A percentile compares a stretch with the other conserved stretches of the same genome.
phyloP scores from a whole-genome alignment of 768 basidiomycete genomes.

The Leccinum obscurum region DNA sequence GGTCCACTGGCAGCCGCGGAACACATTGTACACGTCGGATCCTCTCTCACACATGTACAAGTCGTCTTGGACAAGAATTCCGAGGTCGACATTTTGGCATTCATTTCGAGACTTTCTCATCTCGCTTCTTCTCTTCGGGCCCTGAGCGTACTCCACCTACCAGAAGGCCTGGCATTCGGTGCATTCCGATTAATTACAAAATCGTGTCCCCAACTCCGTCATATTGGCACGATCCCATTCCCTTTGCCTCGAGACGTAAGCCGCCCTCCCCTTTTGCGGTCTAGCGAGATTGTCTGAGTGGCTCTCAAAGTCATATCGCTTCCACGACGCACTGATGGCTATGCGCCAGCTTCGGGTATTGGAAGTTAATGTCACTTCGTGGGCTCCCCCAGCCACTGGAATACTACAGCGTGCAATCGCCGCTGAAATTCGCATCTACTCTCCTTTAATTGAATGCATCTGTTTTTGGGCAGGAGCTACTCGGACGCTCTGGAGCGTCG shows the following conservation, averaged over 20 bases:
- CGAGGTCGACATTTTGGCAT: constrained; percentile 28
- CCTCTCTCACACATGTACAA: constrained; percentile 47
- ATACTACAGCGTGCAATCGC: constrained; percentile 37
- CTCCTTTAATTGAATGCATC: constrained; percentile 35
- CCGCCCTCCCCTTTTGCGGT: constrained; percentile 2
- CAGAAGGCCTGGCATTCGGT: constrained; percentile 33
- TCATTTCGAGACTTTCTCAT: constrained; percentile 34
- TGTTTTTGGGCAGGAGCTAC: constrained; percentile 35
- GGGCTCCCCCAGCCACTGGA: constrained; percentile 34
- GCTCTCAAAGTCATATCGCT: constrained; percentile 29
- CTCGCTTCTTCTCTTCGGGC: constrained; percentile 36
- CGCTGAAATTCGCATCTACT: constrained; percentile 40
- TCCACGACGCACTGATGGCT: constrained; percentile 36
- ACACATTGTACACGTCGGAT: constrained; percentile 37
- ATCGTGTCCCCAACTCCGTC: constrained; percentile 35
- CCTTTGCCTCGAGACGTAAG: constrained; percentile 39
- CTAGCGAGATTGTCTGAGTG: constrained; percentile 23
- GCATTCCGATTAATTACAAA: constrained; percentile 34
- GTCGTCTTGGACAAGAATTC: constrained; percentile 41
- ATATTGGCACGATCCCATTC: constrained; percentile 41
- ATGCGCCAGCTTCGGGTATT: constrained; percentile 36
- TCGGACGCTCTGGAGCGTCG: constrained; percentile 32
- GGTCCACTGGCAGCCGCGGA: constrained; percentile 43
- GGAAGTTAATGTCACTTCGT: constrained; percentile 39
- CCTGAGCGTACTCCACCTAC: constrained; percentile 37